Evolutionary conservation across 176 grass and related monocot genomes (phyloP).

Genomic region (Cymbopogon citratus): DNA sequence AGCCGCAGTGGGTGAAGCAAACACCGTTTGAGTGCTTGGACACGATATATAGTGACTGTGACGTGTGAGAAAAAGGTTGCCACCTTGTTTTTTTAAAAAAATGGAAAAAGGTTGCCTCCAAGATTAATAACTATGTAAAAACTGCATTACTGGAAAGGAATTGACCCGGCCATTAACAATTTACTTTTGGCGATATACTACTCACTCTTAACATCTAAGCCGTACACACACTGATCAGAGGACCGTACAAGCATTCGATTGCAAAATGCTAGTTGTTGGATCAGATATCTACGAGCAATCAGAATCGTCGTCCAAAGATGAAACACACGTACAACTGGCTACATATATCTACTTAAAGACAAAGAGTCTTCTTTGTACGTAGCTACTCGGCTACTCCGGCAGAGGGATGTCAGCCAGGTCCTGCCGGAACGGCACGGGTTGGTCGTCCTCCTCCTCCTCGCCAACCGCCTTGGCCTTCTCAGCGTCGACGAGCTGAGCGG

Average conservation of each 20-base stretch:
- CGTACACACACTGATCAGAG: neutral
- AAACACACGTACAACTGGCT: neutral
- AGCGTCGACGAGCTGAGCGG: constrained; percentile 6
- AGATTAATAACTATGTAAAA: too few relatives aligned
- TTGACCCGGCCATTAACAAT: neutral
- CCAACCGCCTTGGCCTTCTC: constrained; percentile 37
- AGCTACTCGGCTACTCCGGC: constrained; percentile 22
- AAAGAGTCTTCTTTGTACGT: neutral
- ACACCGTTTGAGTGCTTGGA: neutral
- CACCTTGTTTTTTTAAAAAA: too few relatives aligned
- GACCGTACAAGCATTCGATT: neutral
- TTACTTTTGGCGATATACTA: neutral
- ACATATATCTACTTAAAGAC: neutral
- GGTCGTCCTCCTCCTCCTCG: neutral
- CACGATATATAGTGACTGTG: neutral
- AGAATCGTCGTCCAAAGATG: neutral
- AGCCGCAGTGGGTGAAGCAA: too few relatives aligned
- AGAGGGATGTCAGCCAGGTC: constrained; percentile 71
- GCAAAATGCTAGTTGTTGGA: neutral
- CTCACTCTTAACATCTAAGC: neutral
- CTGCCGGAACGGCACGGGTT: constrained; percentile 48
- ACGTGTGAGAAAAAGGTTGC: neutral
- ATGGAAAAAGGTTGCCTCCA: neutral
- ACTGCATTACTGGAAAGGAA: neutral
- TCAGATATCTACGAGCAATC: neutral